Conservation (phyloP, 192 early-diverging fungal species). For the Physocladia obscura region DNA sequence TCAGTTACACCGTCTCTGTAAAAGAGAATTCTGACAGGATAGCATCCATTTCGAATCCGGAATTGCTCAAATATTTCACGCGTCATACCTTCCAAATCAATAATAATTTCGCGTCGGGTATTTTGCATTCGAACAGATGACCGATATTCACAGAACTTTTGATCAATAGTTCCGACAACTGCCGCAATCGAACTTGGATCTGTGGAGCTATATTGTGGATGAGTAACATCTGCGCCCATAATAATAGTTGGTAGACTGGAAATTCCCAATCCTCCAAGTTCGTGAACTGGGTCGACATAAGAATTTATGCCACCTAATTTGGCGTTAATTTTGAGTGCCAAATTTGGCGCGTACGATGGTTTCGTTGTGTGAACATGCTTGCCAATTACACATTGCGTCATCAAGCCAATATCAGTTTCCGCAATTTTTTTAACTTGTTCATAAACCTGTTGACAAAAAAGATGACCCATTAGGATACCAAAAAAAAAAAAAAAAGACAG, state of each 20-base stretch:
- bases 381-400: slow-evolving; percentile 81
- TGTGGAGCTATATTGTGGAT: slow-evolving; percentile 40
- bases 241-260: slow-evolving; percentile 48
- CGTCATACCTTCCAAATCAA: slow-evolving; percentile 63
- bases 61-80: slow-evolving; percentile 68
- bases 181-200: slow-evolving; percentile 51
- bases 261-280: slow-evolving; percentile 9
- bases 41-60: slow-evolving; percentile 49
- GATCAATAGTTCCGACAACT: slow-evolving; percentile 48
- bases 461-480: background rate
- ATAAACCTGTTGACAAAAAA: slow-evolving; percentile 52
- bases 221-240: slow-evolving; percentile 59
- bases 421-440: slow-evolving; percentile 77
- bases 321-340: slow-evolving; percentile 70
- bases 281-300: slow-evolving; percentile 26
- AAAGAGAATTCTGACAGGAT: slow-evolving; percentile 77
- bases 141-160: slow-evolving; percentile 23
- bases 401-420: slow-evolving; percentile 74
- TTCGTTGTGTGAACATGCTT: slow-evolving; percentile 59
- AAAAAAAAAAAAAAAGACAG: background rate
- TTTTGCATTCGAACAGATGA: slow-evolving; percentile 57
- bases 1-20: slow-evolving; percentile 85
- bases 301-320: slow-evolving; percentile 63
- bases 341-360: slow-evolving; percentile 80
- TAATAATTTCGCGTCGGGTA: slow-evolving; percentile 70